phyloP scores from a whole-genome alignment of 495 filamentous ascomycete genomes.

The Tetracladium setigerum region DNA sequence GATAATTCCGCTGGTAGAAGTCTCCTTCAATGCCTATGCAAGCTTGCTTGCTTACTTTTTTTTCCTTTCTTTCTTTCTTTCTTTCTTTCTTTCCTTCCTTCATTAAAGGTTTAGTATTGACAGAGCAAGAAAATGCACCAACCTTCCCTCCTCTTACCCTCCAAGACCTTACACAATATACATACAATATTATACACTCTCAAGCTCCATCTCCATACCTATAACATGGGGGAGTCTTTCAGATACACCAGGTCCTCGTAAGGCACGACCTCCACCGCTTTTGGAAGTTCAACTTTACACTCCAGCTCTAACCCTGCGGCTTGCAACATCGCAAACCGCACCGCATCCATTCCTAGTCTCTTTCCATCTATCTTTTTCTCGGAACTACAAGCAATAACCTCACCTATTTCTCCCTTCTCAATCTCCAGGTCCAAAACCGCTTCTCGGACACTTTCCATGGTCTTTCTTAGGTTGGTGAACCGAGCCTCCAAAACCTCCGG shows the following conservation, averaged over 20 bases:
- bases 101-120: too few species aligned
- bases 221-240: too few species aligned
- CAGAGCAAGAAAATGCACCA: too few species aligned
- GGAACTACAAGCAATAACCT: slow-evolving; percentile 20
- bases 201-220: too few species aligned
- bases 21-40: too few species aligned
- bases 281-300: slow-evolving; percentile 6
- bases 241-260: slow-evolving; percentile 10
- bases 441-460: slow-evolving; percentile 17
- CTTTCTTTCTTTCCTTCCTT: too few species aligned
- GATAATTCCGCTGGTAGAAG: too few species aligned
- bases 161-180: too few species aligned
- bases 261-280: slow-evolving; percentile 15
- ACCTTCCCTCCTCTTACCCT: too few species aligned
- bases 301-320: slow-evolving; percentile 15
- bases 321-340: slow-evolving; percentile 20
- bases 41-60: too few species aligned
- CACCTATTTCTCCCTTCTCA: slow-evolving; percentile 15
- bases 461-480: slow-evolving; percentile 11
- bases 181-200: too few species aligned
- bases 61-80: too few species aligned
- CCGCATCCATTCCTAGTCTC: slow-evolving; percentile 20
- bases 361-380: slow-evolving; percentile 18
- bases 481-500: slow-evolving; percentile 5
- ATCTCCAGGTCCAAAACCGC: slow-evolving; percentile 12